Evolutionary conservation across 495 filamentous ascomycete species (phyloP).

Genomic region (Cercophora newfieldiana): DNA sequence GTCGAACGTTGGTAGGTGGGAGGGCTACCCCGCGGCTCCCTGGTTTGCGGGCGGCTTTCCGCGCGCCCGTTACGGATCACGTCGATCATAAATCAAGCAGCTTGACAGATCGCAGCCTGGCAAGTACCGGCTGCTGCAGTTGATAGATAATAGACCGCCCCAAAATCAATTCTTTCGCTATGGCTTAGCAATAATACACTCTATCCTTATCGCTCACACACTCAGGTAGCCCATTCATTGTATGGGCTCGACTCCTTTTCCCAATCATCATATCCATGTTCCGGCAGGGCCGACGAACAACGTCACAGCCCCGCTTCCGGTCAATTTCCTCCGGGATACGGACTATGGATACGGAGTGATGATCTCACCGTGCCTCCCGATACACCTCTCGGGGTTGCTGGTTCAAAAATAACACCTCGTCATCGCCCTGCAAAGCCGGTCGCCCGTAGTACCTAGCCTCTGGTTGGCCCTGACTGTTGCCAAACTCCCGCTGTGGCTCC

Average conservation of each 20-base stretch:
- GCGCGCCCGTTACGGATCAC: too few relatives aligned
- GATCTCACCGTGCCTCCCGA: slow-evolving; percentile 17
- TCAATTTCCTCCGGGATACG: neutral
- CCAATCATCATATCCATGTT: neutral
- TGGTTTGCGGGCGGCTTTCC: too few relatives aligned
- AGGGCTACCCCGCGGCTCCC: neutral
- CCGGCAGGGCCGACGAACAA: neutral
- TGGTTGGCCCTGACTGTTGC: slow-evolving; percentile 27
- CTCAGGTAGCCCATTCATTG: neutral
- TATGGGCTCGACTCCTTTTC: too few relatives aligned
- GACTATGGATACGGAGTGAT: neutral
- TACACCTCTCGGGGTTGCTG: slow-evolving; percentile 39
- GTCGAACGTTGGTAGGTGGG: too few relatives aligned
- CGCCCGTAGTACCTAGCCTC: slow-evolving; percentile 34
- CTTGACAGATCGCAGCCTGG: neutral
- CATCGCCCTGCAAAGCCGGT: slow-evolving; percentile 34
- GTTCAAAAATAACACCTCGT: slow-evolving; percentile 51
- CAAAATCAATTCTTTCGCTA: neutral
- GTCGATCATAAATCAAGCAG: neutral
- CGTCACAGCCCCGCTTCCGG: neutral
- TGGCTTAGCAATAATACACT: neutral
- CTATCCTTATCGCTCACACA: neutral
- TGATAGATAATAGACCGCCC: neutral
- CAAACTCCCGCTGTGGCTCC: slow-evolving; percentile 38
- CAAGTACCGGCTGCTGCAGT: neutral